Evolutionary conservation across 306 rosid species (phyloP), one percentile per base, ranked within the genome.

Genomic region (Trifolium dubium): DNA sequence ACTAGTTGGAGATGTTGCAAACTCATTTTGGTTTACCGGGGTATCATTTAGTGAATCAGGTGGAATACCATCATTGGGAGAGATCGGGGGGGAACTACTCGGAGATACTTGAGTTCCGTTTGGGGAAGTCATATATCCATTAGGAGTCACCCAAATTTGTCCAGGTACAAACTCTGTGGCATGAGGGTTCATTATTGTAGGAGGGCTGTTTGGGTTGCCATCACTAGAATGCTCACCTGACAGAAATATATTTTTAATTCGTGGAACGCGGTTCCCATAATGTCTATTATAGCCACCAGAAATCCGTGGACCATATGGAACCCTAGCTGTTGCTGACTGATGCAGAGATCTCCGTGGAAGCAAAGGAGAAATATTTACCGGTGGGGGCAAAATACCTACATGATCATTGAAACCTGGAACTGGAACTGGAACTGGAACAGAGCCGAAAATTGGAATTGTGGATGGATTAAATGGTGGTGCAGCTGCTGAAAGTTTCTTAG

Each of bases 391-490:
- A 84, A 94, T 89, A 43, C 97, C 99, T 29, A 87, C 96, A 75
- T 84, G 92, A 67, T 94, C 99, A 61, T 91, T 89, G 71, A 85
- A 87, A 72, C 86, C 92, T 46, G 92, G 85, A 77, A 75, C 77
- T 18, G 73, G 65, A 77, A 75, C 77, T 18, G 73, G 65, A 69
- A 86, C 92, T 53, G 94, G 79, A 81, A 89, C 87, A 6, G 98
- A 78, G 59, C 98, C 98, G 66, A 89, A 89, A 51, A 86, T 86
- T 31, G 99, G 97, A 82, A 89, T 69, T 68, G 85, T 79, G 19
- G 95, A 87, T 32, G 99, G 99, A 83, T 88, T 94, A 82, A 88
- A 94, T 29, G 97, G 99, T 63, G 96, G 96, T 65, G 99, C 99
- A 32, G 96, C 88, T 10, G 99, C 99, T 73, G 99, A 94, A 69